phyloP scores from a whole-genome alignment of 495 filamentous ascomycete species.

The Talaromyces adpressus region DNA sequence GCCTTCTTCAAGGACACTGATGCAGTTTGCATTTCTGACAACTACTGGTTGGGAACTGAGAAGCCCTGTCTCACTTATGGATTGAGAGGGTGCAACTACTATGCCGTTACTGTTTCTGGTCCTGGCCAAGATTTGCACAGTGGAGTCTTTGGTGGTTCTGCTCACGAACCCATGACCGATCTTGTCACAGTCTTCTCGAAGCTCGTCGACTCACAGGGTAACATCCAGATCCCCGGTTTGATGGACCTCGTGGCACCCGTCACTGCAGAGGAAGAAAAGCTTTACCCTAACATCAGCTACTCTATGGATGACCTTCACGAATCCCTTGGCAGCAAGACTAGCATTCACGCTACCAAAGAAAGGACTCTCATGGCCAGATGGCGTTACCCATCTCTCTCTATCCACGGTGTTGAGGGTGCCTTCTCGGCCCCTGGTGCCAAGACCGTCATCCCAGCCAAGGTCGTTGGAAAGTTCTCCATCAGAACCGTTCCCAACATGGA shows the following conservation, averaged over 20 bases:
- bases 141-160: constrained; percentile 92
- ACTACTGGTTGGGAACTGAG: constrained; percentile 99
- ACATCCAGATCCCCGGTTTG: constrained; percentile 83
- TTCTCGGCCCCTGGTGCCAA: constrained; percentile 93
- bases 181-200: constrained; percentile 71
- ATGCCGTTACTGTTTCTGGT: constrained; percentile 77
- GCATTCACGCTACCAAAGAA: constrained; percentile 80
- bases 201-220: constrained; percentile 82
- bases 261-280: constrained; percentile 72
- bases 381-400: constrained; percentile 88
- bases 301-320: constrained; percentile 93
- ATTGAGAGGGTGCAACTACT: constrained; percentile 96
- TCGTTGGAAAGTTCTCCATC: constrained; percentile 96
- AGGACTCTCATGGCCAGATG: constrained; percentile 88
- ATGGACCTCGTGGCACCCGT: constrained; percentile 85
- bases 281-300: constrained; percentile 84
- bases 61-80: constrained; percentile 98
- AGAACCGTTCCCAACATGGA: constrained; percentile 98
- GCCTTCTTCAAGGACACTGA: constrained; percentile 91
- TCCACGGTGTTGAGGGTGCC: constrained; percentile 93
- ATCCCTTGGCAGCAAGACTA: constrained; percentile 77
- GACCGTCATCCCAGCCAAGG: constrained; percentile 97
- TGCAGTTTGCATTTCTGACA: constrained; percentile 97
- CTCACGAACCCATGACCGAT: constrained; percentile 98
- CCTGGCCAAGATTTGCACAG: constrained; percentile 92